Conservation (phyloP, 176 grass and related monocot genomes). For the Cenchrus purpureus region DNA sequence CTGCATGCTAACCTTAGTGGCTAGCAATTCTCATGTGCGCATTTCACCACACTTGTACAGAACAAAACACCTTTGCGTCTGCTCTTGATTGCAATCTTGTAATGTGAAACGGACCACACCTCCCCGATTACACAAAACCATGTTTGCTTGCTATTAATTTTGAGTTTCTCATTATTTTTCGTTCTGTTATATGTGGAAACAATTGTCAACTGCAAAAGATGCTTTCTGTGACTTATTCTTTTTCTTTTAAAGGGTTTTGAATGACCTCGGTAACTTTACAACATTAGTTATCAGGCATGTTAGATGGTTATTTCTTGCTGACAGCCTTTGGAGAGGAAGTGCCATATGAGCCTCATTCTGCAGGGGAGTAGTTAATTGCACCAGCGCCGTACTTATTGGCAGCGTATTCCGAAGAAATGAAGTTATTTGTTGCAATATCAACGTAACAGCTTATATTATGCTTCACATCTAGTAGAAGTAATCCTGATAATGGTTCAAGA, state of each 20-base stretch:
- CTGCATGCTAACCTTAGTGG: constrained; percentile 49
- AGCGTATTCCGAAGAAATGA: background rate
- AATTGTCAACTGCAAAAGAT: background rate
- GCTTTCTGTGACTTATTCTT: background rate
- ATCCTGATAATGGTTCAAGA: too few species aligned
- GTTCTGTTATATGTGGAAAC: background rate
- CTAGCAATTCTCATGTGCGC: background rate
- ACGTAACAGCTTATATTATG: background rate
- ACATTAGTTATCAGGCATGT: background rate
- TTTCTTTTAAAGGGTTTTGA: background rate
- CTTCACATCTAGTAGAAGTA: background rate
- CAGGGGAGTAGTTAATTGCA: background rate
- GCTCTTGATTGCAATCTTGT: background rate
- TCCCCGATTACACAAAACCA: background rate
- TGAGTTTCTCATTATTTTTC: background rate
- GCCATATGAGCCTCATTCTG: background rate
- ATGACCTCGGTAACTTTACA: background rate
- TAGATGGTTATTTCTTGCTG: constrained; percentile 3
- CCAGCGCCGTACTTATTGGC: constrained; percentile 22
- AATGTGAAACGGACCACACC: background rate
- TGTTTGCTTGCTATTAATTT: background rate
- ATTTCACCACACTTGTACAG: constrained; percentile 2
- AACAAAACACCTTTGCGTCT: background rate
- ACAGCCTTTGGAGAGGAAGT: background rate
- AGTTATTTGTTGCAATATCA: constrained; percentile 20